Conservation (phyloP, 306 rosid species). For the Acacia acuminata region DNA sequence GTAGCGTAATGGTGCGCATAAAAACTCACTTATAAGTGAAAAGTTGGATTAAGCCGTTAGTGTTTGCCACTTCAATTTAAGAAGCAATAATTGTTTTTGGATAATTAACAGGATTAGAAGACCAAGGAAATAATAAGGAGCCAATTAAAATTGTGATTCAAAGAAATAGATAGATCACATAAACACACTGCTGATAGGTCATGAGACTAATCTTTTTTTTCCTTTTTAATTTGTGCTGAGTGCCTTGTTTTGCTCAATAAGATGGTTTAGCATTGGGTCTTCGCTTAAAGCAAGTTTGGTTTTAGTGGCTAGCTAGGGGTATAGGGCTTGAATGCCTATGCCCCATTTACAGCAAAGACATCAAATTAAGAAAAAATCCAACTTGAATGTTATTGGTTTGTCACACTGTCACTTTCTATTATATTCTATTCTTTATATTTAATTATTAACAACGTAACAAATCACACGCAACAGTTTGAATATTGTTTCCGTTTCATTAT, state of each 20-base stretch:
- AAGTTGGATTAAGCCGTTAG: too few species aligned
- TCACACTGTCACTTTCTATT: background rate
- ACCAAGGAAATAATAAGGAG: background rate
- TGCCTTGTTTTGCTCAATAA: background rate
- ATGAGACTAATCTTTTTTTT: background rate
- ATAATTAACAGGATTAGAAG: background rate
- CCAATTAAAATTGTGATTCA: background rate
- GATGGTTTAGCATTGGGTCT: background rate
- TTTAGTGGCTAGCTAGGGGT: background rate
- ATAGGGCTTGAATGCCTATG: background rate
- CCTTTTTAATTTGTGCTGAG: background rate
- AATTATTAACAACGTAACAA: background rate
- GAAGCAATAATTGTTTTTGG: background rate
- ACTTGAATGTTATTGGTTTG: background rate
- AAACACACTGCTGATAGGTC: background rate
- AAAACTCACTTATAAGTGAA: too few species aligned
- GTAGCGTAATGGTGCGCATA: too few species aligned
- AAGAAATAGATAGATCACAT: background rate
- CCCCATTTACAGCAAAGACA: background rate
- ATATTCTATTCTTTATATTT: background rate
- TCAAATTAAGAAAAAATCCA: background rate
- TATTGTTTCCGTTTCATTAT: background rate
- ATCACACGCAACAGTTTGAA: background rate
- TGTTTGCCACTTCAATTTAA: too few species aligned
- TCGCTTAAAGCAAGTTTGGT: background rate